Evolutionary conservation across 148 eudicot species (phyloP).

Genomic region (Rhododendron ferrugineum): DNA sequence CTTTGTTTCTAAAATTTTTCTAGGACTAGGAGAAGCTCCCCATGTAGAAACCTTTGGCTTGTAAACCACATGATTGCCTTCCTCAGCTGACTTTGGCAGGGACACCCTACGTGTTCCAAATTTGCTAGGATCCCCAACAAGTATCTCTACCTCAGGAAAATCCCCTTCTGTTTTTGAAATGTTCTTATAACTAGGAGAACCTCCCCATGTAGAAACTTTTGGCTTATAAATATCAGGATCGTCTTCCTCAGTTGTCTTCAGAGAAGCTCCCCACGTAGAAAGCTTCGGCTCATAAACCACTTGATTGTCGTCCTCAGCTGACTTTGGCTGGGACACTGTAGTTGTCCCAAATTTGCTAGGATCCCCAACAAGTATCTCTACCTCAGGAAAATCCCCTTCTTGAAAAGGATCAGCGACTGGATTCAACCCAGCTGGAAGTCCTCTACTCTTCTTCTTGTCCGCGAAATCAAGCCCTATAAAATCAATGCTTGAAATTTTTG

Average conservation of each 20-base stretch:
- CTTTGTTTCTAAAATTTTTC: slow-evolving; percentile 8
- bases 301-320: slow-evolving; percentile 34
- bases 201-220: slow-evolving; percentile 91
- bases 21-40: slow-evolving; percentile 89
- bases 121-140: slow-evolving; percentile 75
- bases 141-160: slow-evolving; percentile 76
- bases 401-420: slow-evolving; percentile 50
- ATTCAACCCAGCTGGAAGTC: slow-evolving; percentile 73
- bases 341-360: slow-evolving; percentile 49
- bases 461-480: slow-evolving; percentile 72
- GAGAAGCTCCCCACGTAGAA: slow-evolving; percentile 93
- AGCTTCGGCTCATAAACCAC: slow-evolving; percentile 83
- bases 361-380: slow-evolving; percentile 86
- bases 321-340: slow-evolving; percentile 22
- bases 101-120: slow-evolving; percentile 34
- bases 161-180: slow-evolving; percentile 68
- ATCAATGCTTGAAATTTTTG: slow-evolving; percentile 55
- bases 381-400: slow-evolving; percentile 72
- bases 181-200: slow-evolving; percentile 78
- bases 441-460: slow-evolving; percentile 68
- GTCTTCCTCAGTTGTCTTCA: slow-evolving; percentile 35
- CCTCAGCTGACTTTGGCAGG: slow-evolving; percentile 25
- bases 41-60: slow-evolving; percentile 93
- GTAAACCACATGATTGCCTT: slow-evolving; percentile 51
- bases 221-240: slow-evolving; percentile 65